phyloP scores from a whole-genome alignment of 345 rosid genomes.

The Erucastrum elatum region DNA sequence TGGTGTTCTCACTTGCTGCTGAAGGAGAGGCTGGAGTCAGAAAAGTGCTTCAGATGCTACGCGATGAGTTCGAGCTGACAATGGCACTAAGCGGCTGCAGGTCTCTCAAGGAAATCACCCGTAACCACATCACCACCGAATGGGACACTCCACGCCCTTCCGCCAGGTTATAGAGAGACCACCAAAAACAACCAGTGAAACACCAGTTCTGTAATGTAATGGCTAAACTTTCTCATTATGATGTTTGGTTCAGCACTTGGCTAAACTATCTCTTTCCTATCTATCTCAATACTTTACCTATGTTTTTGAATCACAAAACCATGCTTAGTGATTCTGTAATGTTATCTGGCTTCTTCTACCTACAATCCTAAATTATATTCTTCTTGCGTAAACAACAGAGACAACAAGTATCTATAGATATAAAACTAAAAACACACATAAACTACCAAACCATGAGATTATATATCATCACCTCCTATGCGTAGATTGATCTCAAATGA shows the following conservation, averaged over 20 bases:
- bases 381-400: constrained; percentile 10
- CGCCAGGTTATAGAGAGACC: constrained; percentile 47
- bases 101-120: constrained; percentile 80
- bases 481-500: background rate
- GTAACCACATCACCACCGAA: constrained; percentile 66
- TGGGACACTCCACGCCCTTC: constrained; percentile 58
- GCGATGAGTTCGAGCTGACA: constrained; percentile 83
- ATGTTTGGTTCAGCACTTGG: too few relatives aligned
- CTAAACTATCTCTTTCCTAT: too few relatives aligned
- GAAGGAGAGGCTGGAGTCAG: constrained; percentile 81
- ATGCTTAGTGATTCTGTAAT: constrained; percentile 25
- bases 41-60: constrained; percentile 80
- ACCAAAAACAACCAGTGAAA: background rate
- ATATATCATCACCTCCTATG: background rate
- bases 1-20: constrained; percentile 80
- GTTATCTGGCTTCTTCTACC: constrained; percentile 21
- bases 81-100: constrained; percentile 92
- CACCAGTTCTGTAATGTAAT: background rate
- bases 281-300: too few relatives aligned
- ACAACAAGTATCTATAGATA: background rate
- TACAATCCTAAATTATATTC: background rate
- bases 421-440: background rate
- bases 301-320: background rate
- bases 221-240: constrained; percentile 4
- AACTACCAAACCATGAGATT: background rate